Evolutionary conservation across 192 early-diverging fungal genomes (phyloP).

Genomic region (Phycomyces blakesleeanus): DNA sequence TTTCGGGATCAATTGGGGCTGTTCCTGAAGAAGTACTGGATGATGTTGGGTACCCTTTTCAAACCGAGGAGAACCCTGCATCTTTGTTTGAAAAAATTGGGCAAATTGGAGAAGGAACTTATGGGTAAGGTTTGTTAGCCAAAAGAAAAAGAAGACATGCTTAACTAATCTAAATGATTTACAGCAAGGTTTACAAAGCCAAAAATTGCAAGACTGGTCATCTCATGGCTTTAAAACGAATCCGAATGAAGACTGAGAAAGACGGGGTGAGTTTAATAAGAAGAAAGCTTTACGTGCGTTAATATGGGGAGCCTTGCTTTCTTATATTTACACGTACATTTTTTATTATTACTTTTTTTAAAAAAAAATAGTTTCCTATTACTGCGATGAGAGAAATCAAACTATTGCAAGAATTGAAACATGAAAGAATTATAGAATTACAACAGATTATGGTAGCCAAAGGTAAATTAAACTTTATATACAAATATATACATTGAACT

Average conservation of each 20-base stretch:
- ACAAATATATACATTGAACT: conserved; percentile 41
- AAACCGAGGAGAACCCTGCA: conserved; percentile 37
- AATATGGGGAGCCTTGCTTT: too few relatives aligned
- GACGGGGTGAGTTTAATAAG: conserved; percentile 57
- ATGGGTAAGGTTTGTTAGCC: conserved; percentile 46
- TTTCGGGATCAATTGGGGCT: neutral
- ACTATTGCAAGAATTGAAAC: conserved; percentile 60
- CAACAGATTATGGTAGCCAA: conserved; percentile 72
- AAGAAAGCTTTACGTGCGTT: too few relatives aligned
- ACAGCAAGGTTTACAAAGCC: conserved; percentile 81
- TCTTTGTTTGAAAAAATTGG: conserved; percentile 66
- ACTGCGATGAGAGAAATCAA: conserved; percentile 87
- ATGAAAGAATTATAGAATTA: conserved; percentile 69
- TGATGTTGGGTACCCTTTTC: conserved; percentile 30
- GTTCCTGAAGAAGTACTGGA: conserved; percentile 10
- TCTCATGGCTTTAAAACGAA: conserved; percentile 76
- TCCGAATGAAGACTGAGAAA: conserved; percentile 75
- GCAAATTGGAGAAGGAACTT: conserved; percentile 84
- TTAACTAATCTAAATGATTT: neutral
- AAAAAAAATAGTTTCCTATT: conserved; percentile 67
- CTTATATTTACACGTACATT: too few relatives aligned
- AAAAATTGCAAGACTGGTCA: conserved; percentile 62
- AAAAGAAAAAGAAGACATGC: neutral
- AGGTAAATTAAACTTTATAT: conserved; percentile 49
- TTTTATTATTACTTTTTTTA: too few relatives aligned